phyloP scores from a whole-genome alignment of 148 eudicot genomes.

The Rhododendron ovatum region DNA sequence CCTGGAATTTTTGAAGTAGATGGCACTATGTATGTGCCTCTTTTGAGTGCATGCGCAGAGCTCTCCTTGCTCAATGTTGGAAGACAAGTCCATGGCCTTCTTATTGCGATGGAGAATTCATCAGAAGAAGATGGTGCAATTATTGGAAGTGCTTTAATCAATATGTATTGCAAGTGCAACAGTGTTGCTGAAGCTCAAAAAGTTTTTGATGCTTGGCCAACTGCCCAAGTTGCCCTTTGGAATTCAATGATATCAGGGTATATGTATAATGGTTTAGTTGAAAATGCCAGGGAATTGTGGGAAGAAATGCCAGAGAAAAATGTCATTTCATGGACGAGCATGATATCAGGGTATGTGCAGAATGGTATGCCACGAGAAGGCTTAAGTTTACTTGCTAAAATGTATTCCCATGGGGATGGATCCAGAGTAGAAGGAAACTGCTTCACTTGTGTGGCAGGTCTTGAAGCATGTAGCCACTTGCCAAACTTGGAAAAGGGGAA shows the following conservation, averaged over 20 bases:
- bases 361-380: conserved; percentile 26
- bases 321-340: conserved; percentile 27
- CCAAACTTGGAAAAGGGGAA: conserved; percentile 28
- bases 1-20: conserved; percentile 22
- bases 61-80: conserved; percentile 23
- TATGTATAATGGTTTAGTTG: conserved; percentile 20
- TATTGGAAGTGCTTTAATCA: conserved; percentile 28
- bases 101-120: conserved; percentile 10
- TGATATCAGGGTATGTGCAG: conserved; percentile 33
- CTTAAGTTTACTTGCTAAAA: conserved; percentile 21
- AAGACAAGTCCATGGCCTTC: conserved; percentile 25
- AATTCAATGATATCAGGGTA: conserved; percentile 30
- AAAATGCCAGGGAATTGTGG: conserved; percentile 25
- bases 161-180: conserved; percentile 31
- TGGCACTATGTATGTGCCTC: conserved; percentile 22
- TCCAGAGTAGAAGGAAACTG: conserved; percentile 23
- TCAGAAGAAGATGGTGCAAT: conserved; percentile 16
- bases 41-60: conserved; percentile 25
- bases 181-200: conserved; percentile 23
- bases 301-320: conserved; percentile 30
- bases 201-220: conserved; percentile 21
- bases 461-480: conserved; percentile 28
- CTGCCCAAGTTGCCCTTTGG: conserved; percentile 16
- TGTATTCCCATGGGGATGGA: conserved; percentile 20
- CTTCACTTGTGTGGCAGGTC: conserved; percentile 28